Conservation (phyloP, 768 basidiomycete genomes). For the Multifurca ochricompacta region DNA sequence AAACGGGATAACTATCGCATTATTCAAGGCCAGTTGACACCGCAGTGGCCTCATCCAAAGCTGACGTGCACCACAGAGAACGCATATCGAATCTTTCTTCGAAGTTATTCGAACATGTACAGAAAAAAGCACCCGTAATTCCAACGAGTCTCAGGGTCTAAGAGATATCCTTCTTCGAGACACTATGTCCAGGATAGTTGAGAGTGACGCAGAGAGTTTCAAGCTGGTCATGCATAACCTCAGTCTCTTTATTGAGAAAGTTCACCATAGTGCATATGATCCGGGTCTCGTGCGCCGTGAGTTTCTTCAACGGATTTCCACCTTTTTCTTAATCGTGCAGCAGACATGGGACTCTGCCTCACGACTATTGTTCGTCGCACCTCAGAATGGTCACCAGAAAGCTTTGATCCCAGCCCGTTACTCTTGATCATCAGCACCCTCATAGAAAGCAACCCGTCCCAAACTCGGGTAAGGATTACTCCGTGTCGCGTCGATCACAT, state of each 20-base stretch:
- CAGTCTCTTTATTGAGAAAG: slow-evolving; percentile 46
- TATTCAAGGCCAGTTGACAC: slow-evolving; percentile 45
- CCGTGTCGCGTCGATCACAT: background rate
- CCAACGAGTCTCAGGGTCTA: slow-evolving; percentile 21
- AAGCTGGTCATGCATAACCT: slow-evolving; percentile 53
- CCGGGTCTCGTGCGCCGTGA: slow-evolving; percentile 49
- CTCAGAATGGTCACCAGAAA: slow-evolving; percentile 43
- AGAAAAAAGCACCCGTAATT: background rate
- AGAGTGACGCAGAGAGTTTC: slow-evolving; percentile 40
- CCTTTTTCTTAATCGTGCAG: background rate
- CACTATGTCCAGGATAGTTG: slow-evolving; percentile 38
- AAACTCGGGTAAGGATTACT: slow-evolving; percentile 38
- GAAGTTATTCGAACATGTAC: slow-evolving; percentile 12
- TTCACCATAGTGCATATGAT: slow-evolving; percentile 47
- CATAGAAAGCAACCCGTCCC: slow-evolving; percentile 51
- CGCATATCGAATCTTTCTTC: slow-evolving; percentile 4
- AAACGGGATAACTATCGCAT: slow-evolving; percentile 46
- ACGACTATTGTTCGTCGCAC: slow-evolving; percentile 46
- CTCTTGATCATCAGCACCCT: slow-evolving; percentile 44
- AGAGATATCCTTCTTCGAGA: slow-evolving; percentile 34
- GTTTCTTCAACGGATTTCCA: background rate
- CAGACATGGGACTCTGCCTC: slow-evolving; percentile 53
- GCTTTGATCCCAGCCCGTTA: slow-evolving; percentile 50
- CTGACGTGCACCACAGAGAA: slow-evolving; percentile 9
- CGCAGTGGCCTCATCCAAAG: background rate